Conservation (phyloP, 768 basidiomycete species). For the Xerocomellus intermedius region DNA sequence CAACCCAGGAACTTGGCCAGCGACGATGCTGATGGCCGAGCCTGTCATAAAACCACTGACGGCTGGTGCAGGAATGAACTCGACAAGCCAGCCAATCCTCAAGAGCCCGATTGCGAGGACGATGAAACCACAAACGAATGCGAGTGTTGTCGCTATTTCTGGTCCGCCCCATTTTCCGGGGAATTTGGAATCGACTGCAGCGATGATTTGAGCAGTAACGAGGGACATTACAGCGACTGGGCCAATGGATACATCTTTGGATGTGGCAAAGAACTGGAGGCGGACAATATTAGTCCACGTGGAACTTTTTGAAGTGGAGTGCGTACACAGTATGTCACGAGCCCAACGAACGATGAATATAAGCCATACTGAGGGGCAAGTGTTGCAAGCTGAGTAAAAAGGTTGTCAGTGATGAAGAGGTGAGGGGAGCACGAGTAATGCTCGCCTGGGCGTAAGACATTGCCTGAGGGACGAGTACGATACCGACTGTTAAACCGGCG, state of each 20-base stretch:
- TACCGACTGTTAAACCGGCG: conserved; percentile 90
- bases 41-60: conserved; percentile 96
- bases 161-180: conserved; percentile 62
- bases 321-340: conserved; percentile 77
- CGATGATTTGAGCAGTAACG: conserved; percentile 78
- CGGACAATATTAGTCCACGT: background rate
- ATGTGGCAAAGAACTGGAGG: conserved; percentile 86
- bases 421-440: background rate
- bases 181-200: conserved; percentile 51
- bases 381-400: conserved; percentile 63
- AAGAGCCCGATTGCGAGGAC: conserved; percentile 87
- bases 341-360: conserved; percentile 91
- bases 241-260: conserved; percentile 98
- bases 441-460: conserved; percentile 83
- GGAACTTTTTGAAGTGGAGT: background rate
- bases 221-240: conserved; percentile 99
- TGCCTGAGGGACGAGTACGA: conserved; percentile 92
- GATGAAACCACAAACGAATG: conserved; percentile 89
- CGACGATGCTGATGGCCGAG: conserved; percentile 89
- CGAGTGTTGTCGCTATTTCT: conserved; percentile 79
- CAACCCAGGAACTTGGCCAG: conserved; percentile 84
- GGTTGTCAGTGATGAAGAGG: background rate
- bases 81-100: conserved; percentile 90
- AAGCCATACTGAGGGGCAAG: conserved; percentile 87
- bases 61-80: conserved; percentile 87